Conservation (phyloP, 768 basidiomycete genomes). For the Tremella mesenterica region DNA sequence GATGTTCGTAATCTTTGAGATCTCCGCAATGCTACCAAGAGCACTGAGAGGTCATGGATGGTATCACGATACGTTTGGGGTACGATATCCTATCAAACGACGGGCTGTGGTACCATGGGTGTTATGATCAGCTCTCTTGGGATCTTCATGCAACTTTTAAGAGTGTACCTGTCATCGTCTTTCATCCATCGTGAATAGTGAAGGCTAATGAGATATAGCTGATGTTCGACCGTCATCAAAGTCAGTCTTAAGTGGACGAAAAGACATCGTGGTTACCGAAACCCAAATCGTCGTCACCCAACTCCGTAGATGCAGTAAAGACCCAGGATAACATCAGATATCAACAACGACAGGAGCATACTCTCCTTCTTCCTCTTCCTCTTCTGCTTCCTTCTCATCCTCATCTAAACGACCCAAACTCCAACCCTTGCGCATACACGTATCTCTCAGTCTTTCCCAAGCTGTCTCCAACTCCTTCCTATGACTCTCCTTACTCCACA, state of each 20-base stretch:
- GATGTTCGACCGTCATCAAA: too few relatives aligned
- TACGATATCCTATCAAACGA: constrained; percentile 66
- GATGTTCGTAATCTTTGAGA: constrained; percentile 52
- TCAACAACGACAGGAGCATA: constrained; percentile 42
- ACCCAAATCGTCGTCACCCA: too few relatives aligned
- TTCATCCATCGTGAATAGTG: too few relatives aligned
- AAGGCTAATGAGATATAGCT: too few relatives aligned
- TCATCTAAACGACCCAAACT: constrained; percentile 15
- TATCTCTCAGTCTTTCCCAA: constrained; percentile 1
- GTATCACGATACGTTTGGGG: constrained; percentile 67
- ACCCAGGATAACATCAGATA: not conserved
- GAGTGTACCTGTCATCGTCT: not conserved
- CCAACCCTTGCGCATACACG: constrained; percentile 18
- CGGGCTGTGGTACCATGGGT: constrained; percentile 73
- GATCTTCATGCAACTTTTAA: not conserved
- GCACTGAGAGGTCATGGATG: constrained; percentile 66
- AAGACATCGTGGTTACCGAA: too few relatives aligned
- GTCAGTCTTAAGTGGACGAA: too few relatives aligned
- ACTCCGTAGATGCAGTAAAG: too few relatives aligned
- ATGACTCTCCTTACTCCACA: not conserved
- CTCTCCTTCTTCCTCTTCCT: constrained; percentile 40
- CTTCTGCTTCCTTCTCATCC: constrained; percentile 29
- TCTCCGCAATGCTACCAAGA: constrained; percentile 72
- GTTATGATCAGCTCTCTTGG: constrained; percentile 45
- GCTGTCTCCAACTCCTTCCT: not conserved